Base-by-base conservation (phyloP, 345 rosid species). In the Gossypium longicalyx region DNA sequence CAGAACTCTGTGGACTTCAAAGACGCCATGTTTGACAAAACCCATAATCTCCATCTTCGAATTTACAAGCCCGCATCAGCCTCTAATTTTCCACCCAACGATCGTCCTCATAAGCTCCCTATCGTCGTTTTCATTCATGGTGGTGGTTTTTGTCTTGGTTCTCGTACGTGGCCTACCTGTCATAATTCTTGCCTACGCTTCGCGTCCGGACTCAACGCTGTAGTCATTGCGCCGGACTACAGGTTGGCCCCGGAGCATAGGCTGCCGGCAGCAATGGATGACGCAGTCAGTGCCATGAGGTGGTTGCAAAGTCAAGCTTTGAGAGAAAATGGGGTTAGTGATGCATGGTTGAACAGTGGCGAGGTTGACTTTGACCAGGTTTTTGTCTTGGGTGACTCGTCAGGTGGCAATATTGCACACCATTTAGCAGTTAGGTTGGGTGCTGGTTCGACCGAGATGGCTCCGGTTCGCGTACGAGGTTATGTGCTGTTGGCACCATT, bases 331-430 rank as follows among this genome's bases (percentile, higher is more conserved):
- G 23, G 52, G 6, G 25, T 43, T 12, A 48, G 3, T 4, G 82
- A 76, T 74, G 86, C 81, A 56, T 88, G 92, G 88, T 27, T 85
- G 54, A 25, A 27, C 23, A 79, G 73, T 72, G 65, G 20, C 0
- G 77, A 71, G 27, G 90, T 80, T 80, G 92, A 89, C 85, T 88
- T 86, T 54, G 90, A 83, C 72, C 64, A 78, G 70, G 94, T 91
- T 60, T 88, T 80, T 70, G 82, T 94, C 9, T 3, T 86, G 43
- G 98, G 98, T 15, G 98, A 93, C 79, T 93, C 98, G 0, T 92
- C 98, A 0, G 97, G 98, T 11, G 98, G 98, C 2, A 93, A 93
- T 77, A 89, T 93, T 53, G 91, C 96, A 3, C 96, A 93, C 78
- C 94, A 91, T 53, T 62, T 93, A 51, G 96, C 97, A 17, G 85